These are phyloP conservation scores for Adansonia grandidieri DNA, from an alignment of 441 rosid species.

Conservation along the genomic window DNA sequence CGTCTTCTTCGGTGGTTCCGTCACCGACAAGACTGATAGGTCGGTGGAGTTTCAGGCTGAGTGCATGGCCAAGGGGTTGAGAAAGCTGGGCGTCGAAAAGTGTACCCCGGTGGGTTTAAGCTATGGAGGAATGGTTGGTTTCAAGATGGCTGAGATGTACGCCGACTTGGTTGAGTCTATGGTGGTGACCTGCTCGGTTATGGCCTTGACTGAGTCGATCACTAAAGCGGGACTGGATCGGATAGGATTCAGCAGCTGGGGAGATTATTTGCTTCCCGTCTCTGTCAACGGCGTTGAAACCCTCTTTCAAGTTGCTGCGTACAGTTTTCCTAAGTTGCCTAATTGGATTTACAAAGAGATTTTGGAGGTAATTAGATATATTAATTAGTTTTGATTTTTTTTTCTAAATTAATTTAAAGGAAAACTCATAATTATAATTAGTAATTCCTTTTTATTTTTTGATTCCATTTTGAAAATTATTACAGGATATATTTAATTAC, in stretches of 20 bases:
- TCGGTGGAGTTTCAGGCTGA: conserved; percentile 48
- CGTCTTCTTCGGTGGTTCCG: conserved; percentile 47
- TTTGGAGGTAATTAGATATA: conserved; percentile 30
- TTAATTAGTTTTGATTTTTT: not conserved
- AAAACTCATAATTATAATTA: not conserved
- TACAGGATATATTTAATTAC: conserved; percentile 27
- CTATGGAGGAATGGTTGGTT: conserved; percentile 47
- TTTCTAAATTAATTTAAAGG: not conserved
- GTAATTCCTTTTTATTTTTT: too few species aligned
- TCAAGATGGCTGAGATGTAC: conserved; percentile 45
- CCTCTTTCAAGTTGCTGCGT: conserved; percentile 20
- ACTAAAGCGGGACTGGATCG: conserved; percentile 14
- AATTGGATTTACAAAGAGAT: conserved; percentile 28
- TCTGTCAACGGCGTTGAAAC: conserved; percentile 27
- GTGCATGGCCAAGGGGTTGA: conserved; percentile 43
- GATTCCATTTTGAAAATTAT: not conserved
- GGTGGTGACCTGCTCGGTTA: conserved; percentile 34
- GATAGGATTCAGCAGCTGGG: conserved; percentile 37
- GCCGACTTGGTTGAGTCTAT: conserved; percentile 45
- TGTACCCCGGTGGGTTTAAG: conserved; percentile 47
- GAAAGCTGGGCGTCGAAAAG: conserved; percentile 41
- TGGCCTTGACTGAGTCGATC: conserved; percentile 42
- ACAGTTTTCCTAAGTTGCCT: conserved; percentile 36
- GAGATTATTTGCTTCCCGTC: conserved; percentile 41
- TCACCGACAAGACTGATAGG: conserved; percentile 33